Evolutionary conservation across 208 protist genomes (phyloP).

Genomic region (Jaenimonas drosophilae): DNA sequence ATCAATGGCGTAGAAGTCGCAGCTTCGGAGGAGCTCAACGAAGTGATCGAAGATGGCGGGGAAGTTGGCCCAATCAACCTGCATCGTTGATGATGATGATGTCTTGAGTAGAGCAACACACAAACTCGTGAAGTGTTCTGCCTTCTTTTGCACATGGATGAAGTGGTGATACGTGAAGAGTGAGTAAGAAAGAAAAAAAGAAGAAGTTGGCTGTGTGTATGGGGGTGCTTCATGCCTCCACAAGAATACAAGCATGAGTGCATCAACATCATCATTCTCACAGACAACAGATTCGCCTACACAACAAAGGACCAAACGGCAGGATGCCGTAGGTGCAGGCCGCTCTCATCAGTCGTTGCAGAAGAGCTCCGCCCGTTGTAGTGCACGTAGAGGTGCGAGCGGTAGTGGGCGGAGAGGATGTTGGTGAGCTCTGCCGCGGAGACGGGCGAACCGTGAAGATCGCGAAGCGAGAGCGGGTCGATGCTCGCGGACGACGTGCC

Average conservation of each 20-base stretch:
- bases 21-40: conserved; percentile 40
- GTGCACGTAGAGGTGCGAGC: conserved; percentile 59
- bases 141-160: background rate
- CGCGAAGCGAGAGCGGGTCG: conserved; percentile 13
- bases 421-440: conserved; percentile 29
- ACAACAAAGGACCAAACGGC: conserved; percentile 49
- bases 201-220: background rate
- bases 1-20: conserved; percentile 80
- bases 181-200: conserved; percentile 3
- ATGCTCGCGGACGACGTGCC: conserved; percentile 9
- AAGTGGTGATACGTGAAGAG: conserved; percentile 1
- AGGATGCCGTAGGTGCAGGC: conserved; percentile 31
- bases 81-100: conserved; percentile 17
- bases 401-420: conserved; percentile 35
- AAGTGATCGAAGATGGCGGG: conserved; percentile 56
- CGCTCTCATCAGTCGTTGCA: background rate
- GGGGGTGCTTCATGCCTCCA: too few species aligned
- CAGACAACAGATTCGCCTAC: background rate
- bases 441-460: conserved; percentile 10
- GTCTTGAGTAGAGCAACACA: background rate
- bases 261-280: background rate
- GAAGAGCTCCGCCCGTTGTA: conserved; percentile 14
- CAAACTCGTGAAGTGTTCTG: background rate
- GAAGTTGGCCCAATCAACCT: conserved; percentile 62
- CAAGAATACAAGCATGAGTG: background rate